phyloP scores from a whole-genome alignment of 2,329 filamentous ascomycete genomes.

The Trichophyton equinum region DNA sequence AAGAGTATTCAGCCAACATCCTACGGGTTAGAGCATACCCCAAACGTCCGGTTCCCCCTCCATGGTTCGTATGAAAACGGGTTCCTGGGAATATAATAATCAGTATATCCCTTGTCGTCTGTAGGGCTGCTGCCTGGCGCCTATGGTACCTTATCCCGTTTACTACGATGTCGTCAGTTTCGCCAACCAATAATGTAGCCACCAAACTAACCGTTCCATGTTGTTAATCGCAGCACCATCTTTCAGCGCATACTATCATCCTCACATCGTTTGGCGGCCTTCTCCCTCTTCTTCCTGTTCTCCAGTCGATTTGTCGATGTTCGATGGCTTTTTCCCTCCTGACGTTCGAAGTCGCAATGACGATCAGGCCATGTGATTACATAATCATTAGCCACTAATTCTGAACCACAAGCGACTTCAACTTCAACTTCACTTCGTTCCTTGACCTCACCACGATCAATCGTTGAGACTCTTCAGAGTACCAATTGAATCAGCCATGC shows the following conservation, averaged over 20 bases:
- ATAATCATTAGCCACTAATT: not conserved
- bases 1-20: not conserved
- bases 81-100: conserved; percentile 42
- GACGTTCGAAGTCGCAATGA: not conserved
- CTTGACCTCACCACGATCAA: not conserved
- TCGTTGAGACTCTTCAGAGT: not conserved
- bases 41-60: conserved; percentile 57
- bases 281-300: not conserved
- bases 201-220: conserved; percentile 59
- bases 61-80: conserved; percentile 78
- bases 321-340: not conserved
- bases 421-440: not conserved
- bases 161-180: conserved; percentile 38
- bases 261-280: not conserved
- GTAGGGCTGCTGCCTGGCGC: not conserved
- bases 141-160: conserved; percentile 58
- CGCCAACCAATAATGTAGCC: not conserved
- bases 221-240: conserved; percentile 57
- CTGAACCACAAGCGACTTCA: not conserved
- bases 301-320: not conserved
- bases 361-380: conserved; percentile 1
- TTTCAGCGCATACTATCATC: not conserved
- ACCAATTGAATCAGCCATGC: conserved; percentile 37
- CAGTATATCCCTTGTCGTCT: not conserved
- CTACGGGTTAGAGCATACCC: conserved; percentile 35